Evolutionary conservation across 345 rosid species (phyloP).

Genomic region (Pugionium dolabratum): DNA sequence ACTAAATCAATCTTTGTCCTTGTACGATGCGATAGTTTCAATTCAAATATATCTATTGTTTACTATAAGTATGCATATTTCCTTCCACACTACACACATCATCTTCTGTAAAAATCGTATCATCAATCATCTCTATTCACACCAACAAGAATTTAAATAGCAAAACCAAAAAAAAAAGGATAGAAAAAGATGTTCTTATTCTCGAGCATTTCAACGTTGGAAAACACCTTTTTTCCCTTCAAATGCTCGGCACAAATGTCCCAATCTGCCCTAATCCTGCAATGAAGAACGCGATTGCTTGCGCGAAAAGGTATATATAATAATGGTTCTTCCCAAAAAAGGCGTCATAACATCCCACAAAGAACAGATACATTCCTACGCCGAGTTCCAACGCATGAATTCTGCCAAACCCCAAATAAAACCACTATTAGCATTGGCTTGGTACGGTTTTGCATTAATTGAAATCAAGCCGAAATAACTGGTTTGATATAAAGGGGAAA

Average conservation of each 20-base stretch:
- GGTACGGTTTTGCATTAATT: too few relatives aligned
- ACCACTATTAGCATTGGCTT: not conserved
- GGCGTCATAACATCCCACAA: conserved; percentile 68
- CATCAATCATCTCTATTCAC: conserved; percentile 42
- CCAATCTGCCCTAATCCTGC: conserved; percentile 80
- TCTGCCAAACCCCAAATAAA: conserved; percentile 32
- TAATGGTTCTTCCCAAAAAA: conserved; percentile 71
- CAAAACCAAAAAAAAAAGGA: conserved; percentile 5
- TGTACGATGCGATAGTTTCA: too few relatives aligned
- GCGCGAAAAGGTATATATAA: conserved; percentile 66
- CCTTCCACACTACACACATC: conserved; percentile 39
- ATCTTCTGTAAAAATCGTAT: conserved; percentile 36
- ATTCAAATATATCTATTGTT: conserved; percentile 14
- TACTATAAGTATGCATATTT: conserved; percentile 24
- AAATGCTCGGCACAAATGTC: conserved; percentile 56
- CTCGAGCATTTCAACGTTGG: conserved; percentile 2
- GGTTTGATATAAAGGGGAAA: conserved; percentile 3
- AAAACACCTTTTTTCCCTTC: conserved; percentile 28
- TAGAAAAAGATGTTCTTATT: conserved; percentile 22
- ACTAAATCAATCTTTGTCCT: too few relatives aligned
- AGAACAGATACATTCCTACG: conserved; percentile 73
- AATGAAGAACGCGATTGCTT: conserved; percentile 77
- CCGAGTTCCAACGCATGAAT: conserved; percentile 69
- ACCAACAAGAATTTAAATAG: conserved; percentile 42
- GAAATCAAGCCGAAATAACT: too few relatives aligned